phyloP scores from a whole-genome alignment of 805 yeast genomes.

The Citeromyces nyonsensis region DNA sequence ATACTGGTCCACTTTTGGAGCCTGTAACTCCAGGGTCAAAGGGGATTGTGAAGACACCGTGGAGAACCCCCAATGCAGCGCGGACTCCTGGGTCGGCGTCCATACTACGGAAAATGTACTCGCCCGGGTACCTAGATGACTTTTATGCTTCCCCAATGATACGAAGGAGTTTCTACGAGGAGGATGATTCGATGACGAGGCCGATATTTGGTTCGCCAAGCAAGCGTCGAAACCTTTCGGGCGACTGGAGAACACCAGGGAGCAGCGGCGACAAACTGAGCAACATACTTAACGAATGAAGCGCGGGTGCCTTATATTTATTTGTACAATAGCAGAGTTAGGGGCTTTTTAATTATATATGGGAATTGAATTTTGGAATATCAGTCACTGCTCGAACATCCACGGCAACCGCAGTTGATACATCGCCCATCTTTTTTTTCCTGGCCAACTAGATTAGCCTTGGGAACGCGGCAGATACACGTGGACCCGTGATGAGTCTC shows the following conservation, averaged over 20 bases:
- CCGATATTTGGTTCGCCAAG: slow-evolving; percentile 19
- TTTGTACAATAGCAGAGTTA: too few relatives aligned
- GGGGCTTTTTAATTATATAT: too few relatives aligned
- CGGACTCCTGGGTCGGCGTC: slow-evolving; percentile 4
- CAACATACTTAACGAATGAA: too few relatives aligned
- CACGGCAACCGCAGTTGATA: slow-evolving; percentile 73
- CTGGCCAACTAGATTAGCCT: slow-evolving; percentile 24
- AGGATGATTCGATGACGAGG: slow-evolving; percentile 12
- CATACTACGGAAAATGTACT: slow-evolving; percentile 35
- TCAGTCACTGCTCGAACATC: slow-evolving; percentile 68
- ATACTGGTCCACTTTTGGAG: slow-evolving; percentile 51
- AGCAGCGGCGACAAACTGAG: too few relatives aligned
- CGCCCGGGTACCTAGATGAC: slow-evolving; percentile 54
- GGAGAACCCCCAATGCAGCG: slow-evolving; percentile 3
- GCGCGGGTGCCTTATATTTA: too few relatives aligned
- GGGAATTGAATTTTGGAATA: too few relatives aligned
- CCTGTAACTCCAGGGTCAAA: slow-evolving; percentile 37
- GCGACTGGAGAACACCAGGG: too few relatives aligned
- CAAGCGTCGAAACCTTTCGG: too few relatives aligned
- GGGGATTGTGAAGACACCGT: slow-evolving; percentile 6
- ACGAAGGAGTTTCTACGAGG: slow-evolving; percentile 7
- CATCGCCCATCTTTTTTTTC: slow-evolving; percentile 30
- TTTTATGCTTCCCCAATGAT: slow-evolving; percentile 38
- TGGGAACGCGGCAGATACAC: slow-evolving; percentile 81
- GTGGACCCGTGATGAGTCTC: slow-evolving; percentile 53